Evolutionary conservation across 176 grass and related monocot species (phyloP), one percentile per base, ranked within the genome.

Genomic region (Carex parvula): DNA sequence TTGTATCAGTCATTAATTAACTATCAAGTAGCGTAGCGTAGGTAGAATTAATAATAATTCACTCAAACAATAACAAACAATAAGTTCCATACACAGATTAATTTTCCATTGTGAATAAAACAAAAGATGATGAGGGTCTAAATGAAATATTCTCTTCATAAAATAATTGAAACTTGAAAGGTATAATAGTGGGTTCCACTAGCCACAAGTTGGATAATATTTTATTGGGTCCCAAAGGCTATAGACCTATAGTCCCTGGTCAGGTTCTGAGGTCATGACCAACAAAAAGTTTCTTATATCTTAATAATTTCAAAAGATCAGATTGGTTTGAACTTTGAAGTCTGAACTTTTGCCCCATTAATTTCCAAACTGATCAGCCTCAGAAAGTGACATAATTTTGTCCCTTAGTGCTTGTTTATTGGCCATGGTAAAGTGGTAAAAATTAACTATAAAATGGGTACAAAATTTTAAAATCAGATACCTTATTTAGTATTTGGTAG

Each of bases 201-300:
- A 58, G 24, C 20, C 22, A 11, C 42, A 84, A 32, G 48, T 87
- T 55, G 26, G 9, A 83, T 84, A 60, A 35, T 84, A 30, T 84
- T 79, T 54, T 54, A 29, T 54, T 35, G 44, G 87, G 72, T 33
- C 70, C 60, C 79, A 66, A 21, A 60, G 8, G 46, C 3, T 76
- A 46, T 6, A 39, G 37, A 0, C 37, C 37, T 26, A 5, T 71
- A 10, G 18, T 46, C 17, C 70, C 70, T 15, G 41, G 64, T 68
- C 14, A 35, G 52, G 30, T n/a, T 50, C 20, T 88, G 70, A 82
- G 20, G 74, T 70, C 70, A 84, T 79, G 52, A 84, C 84, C 70
- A 78, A 84, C 75, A 37, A 84, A 84, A 88, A 88, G 86, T 79
- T 53, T 79, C 41, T 39, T 39, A 18, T n/a, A 77, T 61, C 20